Base-by-base conservation (phyloP, 2,329 filamentous ascomycete species). In the Fusarium begoniae region DNA sequence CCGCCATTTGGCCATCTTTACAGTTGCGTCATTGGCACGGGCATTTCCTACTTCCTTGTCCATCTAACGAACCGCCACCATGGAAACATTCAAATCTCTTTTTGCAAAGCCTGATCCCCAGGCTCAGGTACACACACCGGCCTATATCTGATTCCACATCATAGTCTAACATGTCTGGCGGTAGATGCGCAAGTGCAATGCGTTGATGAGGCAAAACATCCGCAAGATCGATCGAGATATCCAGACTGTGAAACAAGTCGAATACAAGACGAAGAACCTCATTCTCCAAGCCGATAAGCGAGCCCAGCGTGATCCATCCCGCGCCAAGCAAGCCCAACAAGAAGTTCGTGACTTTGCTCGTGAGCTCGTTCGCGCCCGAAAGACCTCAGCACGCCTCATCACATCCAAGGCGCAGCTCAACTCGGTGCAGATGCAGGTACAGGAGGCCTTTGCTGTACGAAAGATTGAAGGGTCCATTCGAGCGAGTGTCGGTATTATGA, bases 141-240 rank as follows among this genome's bases (percentile, higher is more conserved):
- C 24, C 22, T 37, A 24, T 30, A 17, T 26, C 32, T 14, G 4
- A 38, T 50, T 58, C 35, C 35, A 18, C 44, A 48, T 63, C 54
- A 38, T 50, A 41, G 47, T 53, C 32, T 28, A 24, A 58, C 54
- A 55, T 67, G 32, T 63, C 61, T 57, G 48, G 38, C 54, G 40
- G 38, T 78, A 99, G 96, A 92, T 96, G 84, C 92, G 95, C 73
- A 98, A 98, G 91, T 98, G 96, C 84, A 98, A 98, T 83, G 87
- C 90, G 70, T 90, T 98, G 71, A 93, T 99, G 79, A 94, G 96
- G 70, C 86, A 91, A 81, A 98, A 98, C 84, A 93, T 94, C 72
- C 95, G 96, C 80, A 96, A 97, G 81, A 90, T 99, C 78, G 96
- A 99, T 83, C 95, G 96, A 81, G 95, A 98, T 84, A 96, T 99